Percentiles rank a stretch among this genome's conserved stretches.
These are phyloP conservation scores for Cucurbita argyrosperma DNA, from an alignment of 306 rosid species.

Conservation along the genomic window DNA sequence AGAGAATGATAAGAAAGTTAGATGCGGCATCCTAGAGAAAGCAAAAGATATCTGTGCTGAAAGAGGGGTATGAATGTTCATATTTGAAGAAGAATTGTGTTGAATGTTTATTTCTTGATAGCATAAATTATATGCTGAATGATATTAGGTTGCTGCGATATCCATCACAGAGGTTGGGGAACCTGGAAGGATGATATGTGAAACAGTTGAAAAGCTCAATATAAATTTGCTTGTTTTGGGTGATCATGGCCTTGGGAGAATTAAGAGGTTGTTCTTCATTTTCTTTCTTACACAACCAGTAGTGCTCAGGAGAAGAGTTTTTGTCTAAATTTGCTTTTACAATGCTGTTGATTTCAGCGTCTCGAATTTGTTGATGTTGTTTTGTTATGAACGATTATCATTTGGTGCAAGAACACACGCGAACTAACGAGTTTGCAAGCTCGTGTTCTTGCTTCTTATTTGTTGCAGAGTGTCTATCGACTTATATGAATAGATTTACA, in stretches of 20 bases:
- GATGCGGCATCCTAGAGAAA: constrained; percentile 24
- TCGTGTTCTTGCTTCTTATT: not conserved
- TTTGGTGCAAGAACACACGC: not conserved
- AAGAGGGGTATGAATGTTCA: constrained; percentile 22
- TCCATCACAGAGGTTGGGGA: constrained; percentile 27
- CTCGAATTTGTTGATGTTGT: not conserved
- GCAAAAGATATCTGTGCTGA: constrained; percentile 32
- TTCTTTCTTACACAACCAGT: not conserved
- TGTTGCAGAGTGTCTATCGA: not conserved
- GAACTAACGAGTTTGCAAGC: not conserved
- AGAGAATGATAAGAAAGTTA: constrained; percentile 27
- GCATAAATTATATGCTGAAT: not conserved
- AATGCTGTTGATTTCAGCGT: not conserved
- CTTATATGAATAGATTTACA: not conserved
- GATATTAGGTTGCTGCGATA: constrained; percentile 19
- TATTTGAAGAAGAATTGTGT: not conserved
- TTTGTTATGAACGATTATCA: not conserved
- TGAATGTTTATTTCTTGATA: not conserved
- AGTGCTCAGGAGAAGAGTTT: not conserved
- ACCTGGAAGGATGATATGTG: constrained; percentile 24
- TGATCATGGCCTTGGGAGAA: constrained; percentile 20
- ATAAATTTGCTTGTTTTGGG: constrained; percentile 32
- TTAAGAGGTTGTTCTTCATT: constrained; percentile 19
- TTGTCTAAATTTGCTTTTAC: not conserved
- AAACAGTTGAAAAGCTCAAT: constrained; percentile 25